phyloP scores from a whole-genome alignment of 352 stramenopile genomes.

The Phytopythium sindhum region DNA sequence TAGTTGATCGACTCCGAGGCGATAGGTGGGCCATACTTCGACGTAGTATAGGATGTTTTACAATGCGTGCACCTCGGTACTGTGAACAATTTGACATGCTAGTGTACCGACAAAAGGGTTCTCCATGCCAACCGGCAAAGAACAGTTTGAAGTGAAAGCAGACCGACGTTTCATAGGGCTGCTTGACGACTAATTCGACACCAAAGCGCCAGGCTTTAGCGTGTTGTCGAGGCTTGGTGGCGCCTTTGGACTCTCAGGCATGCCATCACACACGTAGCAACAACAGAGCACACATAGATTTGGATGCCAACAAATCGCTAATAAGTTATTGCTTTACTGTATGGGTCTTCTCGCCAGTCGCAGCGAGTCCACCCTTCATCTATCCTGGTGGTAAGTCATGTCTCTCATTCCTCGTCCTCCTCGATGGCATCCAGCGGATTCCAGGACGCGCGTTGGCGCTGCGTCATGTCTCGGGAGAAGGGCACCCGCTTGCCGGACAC shows the following conservation, averaged over 20 bases:
- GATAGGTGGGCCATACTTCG: not conserved
- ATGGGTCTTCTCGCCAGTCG: not conserved
- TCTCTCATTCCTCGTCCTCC: slow-evolving; percentile 19
- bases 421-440: slow-evolving; percentile 46
- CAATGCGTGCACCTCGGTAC: not conserved
- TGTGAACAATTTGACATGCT: not conserved
- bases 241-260: too few relatives aligned
- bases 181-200: too few relatives aligned
- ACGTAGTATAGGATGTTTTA: not conserved
- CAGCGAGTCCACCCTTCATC: not conserved
- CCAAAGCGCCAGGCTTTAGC: too few relatives aligned
- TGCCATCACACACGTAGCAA: too few relatives aligned
- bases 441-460: slow-evolving; percentile 34
- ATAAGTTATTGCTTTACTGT: not conserved
- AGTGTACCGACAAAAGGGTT: not conserved
- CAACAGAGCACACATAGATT: not conserved
- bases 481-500: slow-evolving; percentile 49
- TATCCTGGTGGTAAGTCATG: not conserved
- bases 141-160: too few relatives aligned
- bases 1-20: too few relatives aligned
- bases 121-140: not conserved
- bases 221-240: too few relatives aligned
- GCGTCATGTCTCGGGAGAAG: slow-evolving; percentile 53
- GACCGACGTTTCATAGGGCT: too few relatives aligned
- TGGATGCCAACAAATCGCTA: not conserved